Evolutionary conservation across 228 moss, liverwort and hornwort species (phyloP).

Genomic region (Sphagnum magellanicum): DNA sequence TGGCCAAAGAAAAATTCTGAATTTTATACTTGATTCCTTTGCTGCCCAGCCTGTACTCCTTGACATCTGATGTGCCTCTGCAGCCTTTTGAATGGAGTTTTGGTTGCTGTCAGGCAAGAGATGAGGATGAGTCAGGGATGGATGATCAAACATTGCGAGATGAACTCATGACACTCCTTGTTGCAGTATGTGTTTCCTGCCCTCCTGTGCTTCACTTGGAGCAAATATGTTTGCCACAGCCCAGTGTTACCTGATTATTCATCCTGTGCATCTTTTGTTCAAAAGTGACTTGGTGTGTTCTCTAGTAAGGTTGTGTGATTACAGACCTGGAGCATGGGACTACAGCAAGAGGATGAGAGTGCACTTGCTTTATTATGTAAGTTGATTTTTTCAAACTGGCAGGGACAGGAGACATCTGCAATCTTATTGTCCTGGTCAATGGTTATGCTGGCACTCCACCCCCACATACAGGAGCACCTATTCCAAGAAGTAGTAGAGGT

Average conservation of each 20-base stretch:
- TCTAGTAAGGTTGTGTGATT: too few species aligned
- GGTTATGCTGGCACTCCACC: slow-evolving; percentile 68
- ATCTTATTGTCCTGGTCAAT: slow-evolving; percentile 68
- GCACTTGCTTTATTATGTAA: too few species aligned
- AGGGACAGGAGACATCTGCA: slow-evolving; percentile 81
- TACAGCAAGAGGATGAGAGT: too few species aligned
- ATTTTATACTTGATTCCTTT: too few species aligned
- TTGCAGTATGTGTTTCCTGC: slow-evolving; percentile 40
- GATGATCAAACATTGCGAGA: slow-evolving; percentile 61
- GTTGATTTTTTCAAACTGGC: background rate
- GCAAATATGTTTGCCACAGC: background rate
- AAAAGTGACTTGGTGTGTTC: too few species aligned
- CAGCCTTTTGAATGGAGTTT: background rate
- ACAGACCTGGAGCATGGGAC: too few species aligned
- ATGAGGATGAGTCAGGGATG: slow-evolving; percentile 81
- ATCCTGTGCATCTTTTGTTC: too few species aligned
- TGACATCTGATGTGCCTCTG: background rate
- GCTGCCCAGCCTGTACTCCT: background rate
- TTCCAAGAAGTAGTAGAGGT: slow-evolving; percentile 39
- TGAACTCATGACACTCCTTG: slow-evolving; percentile 81
- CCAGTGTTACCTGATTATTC: too few species aligned
- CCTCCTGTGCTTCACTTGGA: slow-evolving; percentile 1
- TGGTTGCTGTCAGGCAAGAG: slow-evolving; percentile 37
- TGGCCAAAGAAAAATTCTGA: too few species aligned
- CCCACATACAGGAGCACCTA: slow-evolving; percentile 37